Evolutionary conservation across 2,329 filamentous ascomycete genomes (phyloP).

Genomic region (Ustulina deusta): DNA sequence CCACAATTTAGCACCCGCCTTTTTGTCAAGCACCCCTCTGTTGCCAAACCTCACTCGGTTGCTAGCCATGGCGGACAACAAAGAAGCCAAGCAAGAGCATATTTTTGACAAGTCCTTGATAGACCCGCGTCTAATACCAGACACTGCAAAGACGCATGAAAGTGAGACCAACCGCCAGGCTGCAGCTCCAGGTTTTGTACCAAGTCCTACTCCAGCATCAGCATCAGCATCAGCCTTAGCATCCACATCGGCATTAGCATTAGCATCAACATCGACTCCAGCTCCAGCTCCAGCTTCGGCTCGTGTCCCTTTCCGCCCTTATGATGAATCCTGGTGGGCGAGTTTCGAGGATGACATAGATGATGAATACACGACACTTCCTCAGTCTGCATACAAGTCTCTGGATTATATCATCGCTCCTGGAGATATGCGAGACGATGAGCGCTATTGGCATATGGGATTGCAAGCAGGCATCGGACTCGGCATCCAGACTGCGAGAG

Average conservation of each 20-base stretch:
- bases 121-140: slow-evolving; percentile 29
- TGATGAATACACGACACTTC: slow-evolving; percentile 13
- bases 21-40: not conserved
- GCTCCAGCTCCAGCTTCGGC: not conserved
- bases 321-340: not conserved
- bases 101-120: slow-evolving; percentile 35
- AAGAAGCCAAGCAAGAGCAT: not conserved
- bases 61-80: slow-evolving; percentile 32
- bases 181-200: not conserved
- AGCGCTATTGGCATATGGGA: slow-evolving; percentile 38
- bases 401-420: slow-evolving; percentile 34
- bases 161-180: not conserved
- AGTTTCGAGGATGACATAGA: not conserved
- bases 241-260: not conserved
- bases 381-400: slow-evolving; percentile 15
- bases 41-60: not conserved
- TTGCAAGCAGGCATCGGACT: slow-evolving; percentile 44
- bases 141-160: not conserved
- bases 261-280: not conserved
- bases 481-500: slow-evolving; percentile 33
- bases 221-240: too few species aligned
- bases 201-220: not conserved
- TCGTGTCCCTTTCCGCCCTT: not conserved
- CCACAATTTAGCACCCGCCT: not conserved
- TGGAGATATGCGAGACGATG: slow-evolving; percentile 17